Percentiles rank a stretch among this genome's conserved stretches.
These are phyloP conservation scores for Euphorbia corollata DNA, from an alignment of 441 rosid genomes.

Conservation along the genomic window DNA sequence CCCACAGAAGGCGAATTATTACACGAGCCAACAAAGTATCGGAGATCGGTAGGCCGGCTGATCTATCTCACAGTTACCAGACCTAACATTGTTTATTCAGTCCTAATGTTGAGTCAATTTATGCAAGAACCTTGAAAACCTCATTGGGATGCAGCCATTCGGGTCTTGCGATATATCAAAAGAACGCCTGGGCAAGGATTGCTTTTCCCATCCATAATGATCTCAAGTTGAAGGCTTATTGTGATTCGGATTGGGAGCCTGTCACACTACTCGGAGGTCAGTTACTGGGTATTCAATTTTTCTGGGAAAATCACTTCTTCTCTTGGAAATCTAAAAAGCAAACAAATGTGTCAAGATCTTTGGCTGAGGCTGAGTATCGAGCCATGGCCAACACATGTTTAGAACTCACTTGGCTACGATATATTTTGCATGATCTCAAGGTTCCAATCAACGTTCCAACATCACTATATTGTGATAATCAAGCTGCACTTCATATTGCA, in stretches of 20 bases:
- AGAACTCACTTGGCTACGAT: no score
- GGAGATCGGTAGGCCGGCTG: background rate
- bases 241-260: no score
- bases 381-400: no score
- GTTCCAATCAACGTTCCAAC: background rate
- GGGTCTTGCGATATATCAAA: background rate
- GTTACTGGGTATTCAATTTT: background rate
- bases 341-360: no score
- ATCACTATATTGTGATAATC: no score
- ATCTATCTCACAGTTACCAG: background rate
- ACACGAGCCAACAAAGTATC: background rate
- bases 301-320: no score
- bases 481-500: no score
- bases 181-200: background rate
- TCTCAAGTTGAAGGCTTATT: no score
- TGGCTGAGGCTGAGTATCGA: no score
- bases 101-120: background rate
- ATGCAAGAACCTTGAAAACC: background rate
- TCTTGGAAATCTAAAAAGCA: background rate
- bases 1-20: background rate
- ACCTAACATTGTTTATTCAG: background rate
- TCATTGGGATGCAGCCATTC: background rate
- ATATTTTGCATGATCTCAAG: background rate
- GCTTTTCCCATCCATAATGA: no score
- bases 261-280: no score